Conservation (phyloP, 768 basidiomycete species). For the Lentinula sp. region DNA sequence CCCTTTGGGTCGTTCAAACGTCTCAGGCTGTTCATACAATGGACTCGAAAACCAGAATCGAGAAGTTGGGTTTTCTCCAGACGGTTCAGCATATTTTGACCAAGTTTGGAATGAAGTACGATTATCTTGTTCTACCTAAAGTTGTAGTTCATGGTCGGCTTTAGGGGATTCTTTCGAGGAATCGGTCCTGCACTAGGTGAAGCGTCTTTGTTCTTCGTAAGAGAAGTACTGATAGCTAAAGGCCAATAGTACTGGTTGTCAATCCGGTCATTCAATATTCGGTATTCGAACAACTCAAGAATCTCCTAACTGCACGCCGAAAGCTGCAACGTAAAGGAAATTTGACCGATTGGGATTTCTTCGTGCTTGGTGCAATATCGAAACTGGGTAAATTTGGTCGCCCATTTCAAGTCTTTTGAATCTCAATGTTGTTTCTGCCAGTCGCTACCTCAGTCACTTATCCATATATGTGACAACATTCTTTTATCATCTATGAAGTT, state of each 20-base stretch:
- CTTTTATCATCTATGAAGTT: neutral
- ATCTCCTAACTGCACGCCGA: slow-evolving; percentile 60
- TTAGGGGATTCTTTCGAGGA: slow-evolving; percentile 84
- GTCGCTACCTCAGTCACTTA: slow-evolving; percentile 53
- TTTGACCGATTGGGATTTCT: slow-evolving; percentile 84
- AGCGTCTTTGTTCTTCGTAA: neutral
- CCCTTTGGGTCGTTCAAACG: slow-evolving; percentile 96
- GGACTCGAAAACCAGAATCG: slow-evolving; percentile 21
- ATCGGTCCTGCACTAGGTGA: slow-evolving; percentile 79
- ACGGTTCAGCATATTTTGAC: slow-evolving; percentile 64
- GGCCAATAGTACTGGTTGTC: slow-evolving; percentile 57
- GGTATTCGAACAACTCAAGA: slow-evolving; percentile 93
- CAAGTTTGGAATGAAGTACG: slow-evolving; percentile 58
- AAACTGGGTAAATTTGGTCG: slow-evolving; percentile 62
- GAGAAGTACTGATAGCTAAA: neutral
- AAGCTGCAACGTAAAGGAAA: slow-evolving; percentile 40
- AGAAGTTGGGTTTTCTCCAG: slow-evolving; percentile 57
- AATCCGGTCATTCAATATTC: slow-evolving; percentile 97
- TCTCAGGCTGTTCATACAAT: slow-evolving; percentile 71
- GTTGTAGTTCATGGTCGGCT: neutral
- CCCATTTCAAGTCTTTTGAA: slow-evolving; percentile 1
- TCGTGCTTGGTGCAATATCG: slow-evolving; percentile 89
- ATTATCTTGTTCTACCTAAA: neutral
- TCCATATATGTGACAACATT: slow-evolving; percentile 57
- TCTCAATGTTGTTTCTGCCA: slow-evolving; percentile 14